Base-by-base conservation (phyloP, 768 basidiomycete species). In the Imleria badia region DNA sequence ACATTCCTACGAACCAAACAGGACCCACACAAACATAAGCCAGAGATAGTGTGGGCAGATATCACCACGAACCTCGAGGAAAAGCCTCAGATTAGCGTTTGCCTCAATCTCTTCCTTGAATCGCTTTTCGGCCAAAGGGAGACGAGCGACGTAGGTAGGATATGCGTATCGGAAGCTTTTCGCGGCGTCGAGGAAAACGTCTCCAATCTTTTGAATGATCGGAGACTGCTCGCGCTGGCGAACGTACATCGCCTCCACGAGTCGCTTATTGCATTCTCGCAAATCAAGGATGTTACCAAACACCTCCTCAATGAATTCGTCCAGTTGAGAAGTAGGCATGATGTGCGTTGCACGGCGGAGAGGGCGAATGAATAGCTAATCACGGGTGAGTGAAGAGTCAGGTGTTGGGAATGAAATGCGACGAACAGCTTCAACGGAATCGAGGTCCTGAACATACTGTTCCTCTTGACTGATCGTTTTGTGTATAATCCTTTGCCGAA, bases 281-380 rank as follows among this genome's bases (percentile, higher is more conserved):
- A 98, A 75, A 56, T 92, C 91, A 6, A 89, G 76, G 38, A 95
- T 85, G 66, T 97, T 97, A 46, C 89, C 85, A 59, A 98, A 95
- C 5, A 95, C 87, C 33, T 91, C 87, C 41, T 91, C 89, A 46
- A 97, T 86, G 69, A 98, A 96, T 33, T 87, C 83, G 31, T 91
- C 87, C 8, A 96, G 71, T 31, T 82, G 76, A 23, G 78, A 65
- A 5, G 77, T 71, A 6, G 78, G 73, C 60, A 87, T 81, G 53
- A 87, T 75, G 73, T 87, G 85, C 15, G 72, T 74, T 58, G 78
- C 82, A 67, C 50, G 79, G 66, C 67, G 84, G 53, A 67, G 77
- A 68, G 66, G 84, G 59, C 77, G 73, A 45, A 87, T 78, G 66
- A 86, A 85, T 45, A 86, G 54, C 76, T 78, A 48, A 35, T 8